Evolutionary conservation across 257 asterid genomes (phyloP), one percentile per base, ranked within the genome.

Genomic region (Lycium barbarum): DNA sequence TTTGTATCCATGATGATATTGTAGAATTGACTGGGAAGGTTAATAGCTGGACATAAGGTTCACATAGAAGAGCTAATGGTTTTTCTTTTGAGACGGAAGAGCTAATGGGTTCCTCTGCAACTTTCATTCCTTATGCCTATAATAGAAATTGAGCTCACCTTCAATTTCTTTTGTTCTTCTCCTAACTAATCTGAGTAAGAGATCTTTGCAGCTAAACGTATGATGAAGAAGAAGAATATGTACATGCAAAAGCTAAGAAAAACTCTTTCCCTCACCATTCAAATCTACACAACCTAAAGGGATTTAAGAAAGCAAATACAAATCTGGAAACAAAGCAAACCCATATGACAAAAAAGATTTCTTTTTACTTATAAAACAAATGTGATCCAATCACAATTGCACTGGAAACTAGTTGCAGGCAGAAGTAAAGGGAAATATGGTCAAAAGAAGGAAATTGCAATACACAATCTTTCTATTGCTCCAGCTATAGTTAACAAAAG

Each of bases 41-140:
- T n/a, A 36, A 26, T n/a, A 2, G 58, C 5, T 72, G 80, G 38
- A 26, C 10, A 45, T 43, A 72, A 72, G 36, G 38, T 72, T 45
- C 58, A 2, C 58, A 72, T 45, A 72, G 15, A 72, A 72, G 58
- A 72, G 80, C 58, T 72, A 72, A 14, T 45, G 55, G 55, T n/a
- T n/a, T n/a, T n/a, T n/a, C n/a, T n/a, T n/a, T n/a, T n/a, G n/a
- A n/a, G n/a, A n/a, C n/a, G n/a, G 15, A 72, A 72, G 58, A 72
- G 80, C 58, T 72, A 72, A 14, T 45, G 55, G 55, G n/a, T n/a
- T n/a, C 79, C 22, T 18, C 54, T 4, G 54, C 2, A 20, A 71
- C 15, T 43, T 71, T 17, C 76, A 40, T 71, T 40, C 3, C 8
- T 40, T 40, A 71, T 71, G 33, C 55, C 79, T 38, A 40, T 6